Percentiles rank a stretch among this genome's conserved stretches.
These are phyloP conservation scores for Oryza nivara DNA, from an alignment of 176 grass and related monocot species.

Conservation along the genomic window DNA sequence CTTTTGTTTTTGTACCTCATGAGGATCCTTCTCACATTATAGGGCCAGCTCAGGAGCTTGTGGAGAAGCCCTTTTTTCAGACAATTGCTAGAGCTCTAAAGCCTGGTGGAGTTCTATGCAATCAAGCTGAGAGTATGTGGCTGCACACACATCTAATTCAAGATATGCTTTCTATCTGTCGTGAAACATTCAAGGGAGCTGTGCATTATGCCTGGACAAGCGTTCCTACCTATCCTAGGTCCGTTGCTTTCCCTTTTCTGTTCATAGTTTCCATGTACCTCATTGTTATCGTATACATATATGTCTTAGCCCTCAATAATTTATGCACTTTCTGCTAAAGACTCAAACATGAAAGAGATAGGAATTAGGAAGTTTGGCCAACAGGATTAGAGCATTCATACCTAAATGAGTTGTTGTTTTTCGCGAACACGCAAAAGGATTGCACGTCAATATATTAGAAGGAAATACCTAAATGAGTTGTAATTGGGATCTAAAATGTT, in stretches of 20 bases:
- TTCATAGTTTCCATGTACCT: background rate
- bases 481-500: background rate
- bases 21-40: slow-evolving; percentile 30
- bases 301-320: background rate
- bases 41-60: slow-evolving; percentile 88
- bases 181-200: slow-evolving; percentile 65
- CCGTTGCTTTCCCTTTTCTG: slow-evolving; percentile 1
- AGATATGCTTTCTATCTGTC: slow-evolving; percentile 87
- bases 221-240: slow-evolving; percentile 95
- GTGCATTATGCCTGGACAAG: slow-evolving; percentile 90
- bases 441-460: too few relatives aligned
- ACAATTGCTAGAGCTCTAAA: slow-evolving; percentile 79
- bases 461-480: background rate
- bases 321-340: background rate
- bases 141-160: slow-evolving; percentile 93
- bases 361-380: background rate
- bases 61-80: slow-evolving; percentile 90
- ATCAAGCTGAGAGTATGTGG: slow-evolving; percentile 93
- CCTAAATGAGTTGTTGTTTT: background rate
- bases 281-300: background rate
- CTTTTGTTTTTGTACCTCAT: slow-evolving; percentile 9
- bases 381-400: background rate
- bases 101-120: slow-evolving; percentile 91
- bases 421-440: too few relatives aligned
- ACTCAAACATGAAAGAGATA: background rate